A percentile compares a stretch with the other conserved stretches of the same genome.
These are phyloP conservation scores for Neolentinus lepideus DNA, from an alignment of 1,284 basidiomycete genomes.

Conservation along the genomic window DNA sequence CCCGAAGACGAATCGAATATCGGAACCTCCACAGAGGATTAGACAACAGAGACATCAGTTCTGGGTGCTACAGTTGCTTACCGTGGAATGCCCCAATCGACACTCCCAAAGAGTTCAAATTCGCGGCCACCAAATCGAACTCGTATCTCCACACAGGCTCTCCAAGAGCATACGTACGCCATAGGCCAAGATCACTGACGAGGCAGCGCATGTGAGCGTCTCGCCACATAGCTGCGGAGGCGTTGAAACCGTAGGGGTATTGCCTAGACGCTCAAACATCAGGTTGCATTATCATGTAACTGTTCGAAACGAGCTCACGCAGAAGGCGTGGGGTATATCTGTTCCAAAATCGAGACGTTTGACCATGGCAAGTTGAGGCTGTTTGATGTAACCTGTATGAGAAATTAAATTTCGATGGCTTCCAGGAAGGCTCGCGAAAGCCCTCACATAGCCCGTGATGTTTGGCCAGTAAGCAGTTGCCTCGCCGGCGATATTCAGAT, in stretches of 20 bases:
- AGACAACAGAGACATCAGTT: neutral
- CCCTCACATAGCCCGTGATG: constrained; percentile 29
- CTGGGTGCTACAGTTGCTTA: constrained; percentile 2
- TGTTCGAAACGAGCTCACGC: neutral
- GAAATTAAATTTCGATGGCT: neutral
- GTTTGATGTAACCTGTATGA: constrained; percentile 22
- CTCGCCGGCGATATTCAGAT: constrained; percentile 33
- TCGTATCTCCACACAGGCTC: constrained; percentile 36
- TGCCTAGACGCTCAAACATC: neutral
- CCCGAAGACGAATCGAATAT: constrained; percentile 39
- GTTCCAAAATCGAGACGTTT: constrained; percentile 15
- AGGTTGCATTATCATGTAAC: neutral
- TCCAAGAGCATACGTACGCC: constrained; percentile 24
- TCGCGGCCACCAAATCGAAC: constrained; percentile 33
- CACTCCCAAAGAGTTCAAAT: constrained; percentile 33
- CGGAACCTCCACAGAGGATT: constrained; percentile 12
- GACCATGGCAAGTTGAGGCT: constrained; percentile 33
- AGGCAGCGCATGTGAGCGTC: constrained; percentile 40
- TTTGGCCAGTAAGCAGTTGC: constrained; percentile 29
- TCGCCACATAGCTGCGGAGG: constrained; percentile 31
- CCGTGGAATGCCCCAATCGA: constrained; percentile 35
- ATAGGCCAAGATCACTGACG: constrained; percentile 31
- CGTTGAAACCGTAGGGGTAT: constrained; percentile 22
- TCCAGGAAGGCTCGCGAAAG: neutral
- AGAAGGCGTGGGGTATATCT: constrained; percentile 22